phyloP scores from a whole-genome alignment of 495 filamentous ascomycete genomes.

The Arthonia radiata region DNA sequence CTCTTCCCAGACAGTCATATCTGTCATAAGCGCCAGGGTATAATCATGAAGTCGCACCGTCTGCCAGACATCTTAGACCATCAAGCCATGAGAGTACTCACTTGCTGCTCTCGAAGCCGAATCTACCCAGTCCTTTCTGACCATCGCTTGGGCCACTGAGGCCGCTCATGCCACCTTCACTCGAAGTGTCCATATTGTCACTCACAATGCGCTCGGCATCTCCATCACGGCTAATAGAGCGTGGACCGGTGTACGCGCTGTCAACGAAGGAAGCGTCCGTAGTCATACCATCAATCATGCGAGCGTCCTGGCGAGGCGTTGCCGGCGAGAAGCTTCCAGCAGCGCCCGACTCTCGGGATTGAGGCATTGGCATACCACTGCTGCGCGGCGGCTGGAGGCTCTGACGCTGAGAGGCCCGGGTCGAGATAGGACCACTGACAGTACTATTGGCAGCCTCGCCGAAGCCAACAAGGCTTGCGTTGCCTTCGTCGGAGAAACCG shows the following conservation, averaged over 20 bases:
- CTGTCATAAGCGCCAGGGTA: too few relatives aligned
- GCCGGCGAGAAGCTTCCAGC: conserved; percentile 4
- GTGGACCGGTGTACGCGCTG: conserved; percentile 12
- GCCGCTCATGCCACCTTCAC: conserved; percentile 11
- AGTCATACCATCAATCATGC: conserved; percentile 16
- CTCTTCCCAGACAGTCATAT: too few relatives aligned
- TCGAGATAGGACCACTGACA: conserved; percentile 41
- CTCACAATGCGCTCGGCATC: conserved; percentile 28
- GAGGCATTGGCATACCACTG: too few relatives aligned
- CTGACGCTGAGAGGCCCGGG: conserved; percentile 3
- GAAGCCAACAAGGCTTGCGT: conserved; percentile 56
- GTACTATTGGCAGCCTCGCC: conserved; percentile 71
- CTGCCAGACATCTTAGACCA: too few relatives aligned
- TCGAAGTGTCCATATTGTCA: conserved; percentile 22
- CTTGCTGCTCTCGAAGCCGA: conserved; percentile 27
- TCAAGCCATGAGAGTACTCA: too few relatives aligned
- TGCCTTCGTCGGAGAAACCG: conserved; percentile 55
- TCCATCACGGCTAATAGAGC: conserved; percentile 13
- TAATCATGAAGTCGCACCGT: too few relatives aligned
- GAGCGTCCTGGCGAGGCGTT: conserved; percentile 10
- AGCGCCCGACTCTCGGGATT: conserved; percentile 1
- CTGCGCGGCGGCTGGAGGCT: neutral
- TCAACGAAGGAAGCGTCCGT: conserved; percentile 14
- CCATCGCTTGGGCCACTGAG: conserved; percentile 14
- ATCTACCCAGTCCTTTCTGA: conserved; percentile 20